These are phyloP conservation scores for Backusella macrospora DNA, from an alignment of 192 early-diverging fungal genomes.

Conservation along the genomic window DNA sequence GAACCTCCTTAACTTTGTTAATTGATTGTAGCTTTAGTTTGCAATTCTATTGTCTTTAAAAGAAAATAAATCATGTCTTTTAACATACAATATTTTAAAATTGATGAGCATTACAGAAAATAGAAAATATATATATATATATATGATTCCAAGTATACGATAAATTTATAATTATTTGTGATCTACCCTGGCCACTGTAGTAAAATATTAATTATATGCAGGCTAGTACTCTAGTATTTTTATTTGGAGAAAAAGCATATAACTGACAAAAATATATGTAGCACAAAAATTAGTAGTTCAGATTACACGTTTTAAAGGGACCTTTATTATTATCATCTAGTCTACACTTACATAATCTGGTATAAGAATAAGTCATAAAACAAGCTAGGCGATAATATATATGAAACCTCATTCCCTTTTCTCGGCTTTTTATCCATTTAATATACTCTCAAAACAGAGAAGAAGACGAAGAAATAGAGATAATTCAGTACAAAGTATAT, in stretches of 20 bases:
- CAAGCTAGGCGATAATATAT: neutral
- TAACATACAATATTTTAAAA: neutral
- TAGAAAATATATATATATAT: slow-evolving; percentile 11
- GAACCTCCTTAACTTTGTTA: neutral
- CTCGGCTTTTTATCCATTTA: neutral
- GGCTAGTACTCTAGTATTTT: neutral
- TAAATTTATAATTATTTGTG: neutral
- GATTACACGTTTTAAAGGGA: neutral
- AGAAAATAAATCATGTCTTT: neutral
- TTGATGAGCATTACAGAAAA: neutral
- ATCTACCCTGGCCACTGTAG: neutral
- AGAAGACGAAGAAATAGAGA: neutral
- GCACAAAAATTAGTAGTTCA: neutral
- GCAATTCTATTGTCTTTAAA: neutral
- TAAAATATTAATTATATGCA: slow-evolving; percentile 1
- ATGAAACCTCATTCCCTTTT: neutral
- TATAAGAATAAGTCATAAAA: neutral
- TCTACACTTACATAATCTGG: neutral
- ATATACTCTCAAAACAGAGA: neutral
- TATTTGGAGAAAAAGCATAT: neutral
- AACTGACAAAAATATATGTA: neutral
- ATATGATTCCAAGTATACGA: neutral
- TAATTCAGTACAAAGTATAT: neutral
- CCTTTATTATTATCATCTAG: neutral
- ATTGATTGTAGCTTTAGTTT: neutral